These are phyloP conservation scores for Forsythia suspensa DNA, from an alignment of 257 asterid species.

Conservation along the genomic window DNA sequence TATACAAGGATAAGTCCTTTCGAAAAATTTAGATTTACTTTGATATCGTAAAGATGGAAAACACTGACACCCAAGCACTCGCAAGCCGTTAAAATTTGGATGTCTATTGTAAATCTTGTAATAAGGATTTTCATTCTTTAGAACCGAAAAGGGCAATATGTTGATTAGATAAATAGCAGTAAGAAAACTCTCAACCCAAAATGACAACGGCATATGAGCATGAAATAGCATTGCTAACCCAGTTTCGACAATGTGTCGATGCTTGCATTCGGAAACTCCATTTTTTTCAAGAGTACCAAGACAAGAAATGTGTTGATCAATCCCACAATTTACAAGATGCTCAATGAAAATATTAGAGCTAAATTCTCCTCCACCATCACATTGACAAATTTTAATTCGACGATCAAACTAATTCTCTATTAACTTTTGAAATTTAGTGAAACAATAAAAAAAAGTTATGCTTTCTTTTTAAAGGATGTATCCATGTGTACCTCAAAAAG, in stretches of 20 bases:
- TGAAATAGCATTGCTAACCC: slow-evolving; percentile 9
- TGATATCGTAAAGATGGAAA: neutral
- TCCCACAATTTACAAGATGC: neutral
- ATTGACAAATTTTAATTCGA: neutral
- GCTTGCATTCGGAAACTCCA: neutral
- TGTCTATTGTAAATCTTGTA: neutral
- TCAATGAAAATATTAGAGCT: neutral
- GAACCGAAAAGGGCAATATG: neutral
- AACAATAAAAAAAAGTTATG: neutral
- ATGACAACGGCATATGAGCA: neutral
- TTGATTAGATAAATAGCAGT: neutral
- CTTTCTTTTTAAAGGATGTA: neutral
- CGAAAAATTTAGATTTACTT: neutral
- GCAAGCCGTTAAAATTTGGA: neutral
- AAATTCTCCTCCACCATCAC: slow-evolving; percentile 14
- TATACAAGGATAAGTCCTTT: neutral
- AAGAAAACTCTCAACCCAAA: slow-evolving; percentile 3
- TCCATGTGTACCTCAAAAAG: neutral
- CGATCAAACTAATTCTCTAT: slow-evolving; percentile 9
- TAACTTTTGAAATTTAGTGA: neutral
- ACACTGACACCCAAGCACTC: neutral
- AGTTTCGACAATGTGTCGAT: slow-evolving; percentile 16
- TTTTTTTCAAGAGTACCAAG: neutral
- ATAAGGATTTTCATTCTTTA: neutral
- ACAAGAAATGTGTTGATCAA: neutral